Evolutionary conservation across 768 basidiomycete genomes (phyloP).

Genomic region (Tylopilus intermedius): DNA sequence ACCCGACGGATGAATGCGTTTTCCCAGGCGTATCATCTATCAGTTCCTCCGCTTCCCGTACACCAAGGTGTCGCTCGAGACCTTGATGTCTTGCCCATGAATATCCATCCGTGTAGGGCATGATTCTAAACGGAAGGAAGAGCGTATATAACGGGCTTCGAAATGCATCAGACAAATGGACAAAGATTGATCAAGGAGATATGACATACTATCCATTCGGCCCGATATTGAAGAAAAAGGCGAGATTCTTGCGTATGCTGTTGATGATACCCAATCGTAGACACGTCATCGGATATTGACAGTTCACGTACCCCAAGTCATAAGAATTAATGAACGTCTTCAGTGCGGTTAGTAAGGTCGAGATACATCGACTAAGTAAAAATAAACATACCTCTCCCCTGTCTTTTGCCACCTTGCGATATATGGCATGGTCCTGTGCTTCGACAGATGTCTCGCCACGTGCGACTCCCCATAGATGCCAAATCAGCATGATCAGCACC

Average conservation of each 20-base stretch:
- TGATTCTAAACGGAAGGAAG: slow-evolving; percentile 73
- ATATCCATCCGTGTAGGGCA: slow-evolving; percentile 81
- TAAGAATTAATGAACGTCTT: slow-evolving; percentile 87
- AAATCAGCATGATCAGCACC: slow-evolving; percentile 65
- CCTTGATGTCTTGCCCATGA: slow-evolving; percentile 72
- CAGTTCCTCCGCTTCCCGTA: slow-evolving; percentile 76
- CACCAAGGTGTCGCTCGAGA: slow-evolving; percentile 53
- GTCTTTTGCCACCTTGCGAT: slow-evolving; percentile 60
- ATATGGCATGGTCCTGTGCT: slow-evolving; percentile 78
- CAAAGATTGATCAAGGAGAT: background rate
- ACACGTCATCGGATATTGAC: background rate
- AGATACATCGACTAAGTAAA: background rate
- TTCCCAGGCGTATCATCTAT: slow-evolving; percentile 54
- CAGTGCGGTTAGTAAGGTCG: background rate
- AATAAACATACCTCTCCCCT: slow-evolving; percentile 59
- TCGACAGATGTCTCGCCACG: slow-evolving; percentile 88
- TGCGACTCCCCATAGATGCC: slow-evolving; percentile 67
- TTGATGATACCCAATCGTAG: background rate
- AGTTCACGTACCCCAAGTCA: slow-evolving; percentile 64
- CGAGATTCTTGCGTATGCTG: slow-evolving; percentile 58
- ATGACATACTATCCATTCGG: slow-evolving; percentile 73
- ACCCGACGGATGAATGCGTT: too few species aligned
- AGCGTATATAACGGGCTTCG: slow-evolving; percentile 71
- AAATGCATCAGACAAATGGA: background rate
- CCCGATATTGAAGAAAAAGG: slow-evolving; percentile 85